A percentile compares a stretch with the other conserved stretches of the same genome.
These are phyloP conservation scores for Pyrrhoderma noxium DNA, from an alignment of 1,284 basidiomycete species.

Conservation along the genomic window DNA sequence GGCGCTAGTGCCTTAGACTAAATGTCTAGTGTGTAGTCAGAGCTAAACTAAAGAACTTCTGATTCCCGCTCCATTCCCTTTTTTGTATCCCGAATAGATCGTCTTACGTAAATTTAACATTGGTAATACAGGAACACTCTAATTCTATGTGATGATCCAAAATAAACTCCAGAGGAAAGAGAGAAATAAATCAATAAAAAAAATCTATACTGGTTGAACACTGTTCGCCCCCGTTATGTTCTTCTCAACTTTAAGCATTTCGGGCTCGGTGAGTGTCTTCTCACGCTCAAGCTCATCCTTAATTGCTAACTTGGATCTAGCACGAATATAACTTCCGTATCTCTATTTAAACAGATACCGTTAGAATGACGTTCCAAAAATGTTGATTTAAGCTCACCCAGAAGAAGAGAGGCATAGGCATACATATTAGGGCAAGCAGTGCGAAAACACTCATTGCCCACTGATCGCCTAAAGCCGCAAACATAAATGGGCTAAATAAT, in stretches of 20 bases:
- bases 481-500: constrained; percentile 52
- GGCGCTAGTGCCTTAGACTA: too few species aligned
- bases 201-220: not conserved
- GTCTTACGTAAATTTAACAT: too few species aligned
- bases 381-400: constrained; percentile 23
- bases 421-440: constrained; percentile 46
- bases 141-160: too few species aligned
- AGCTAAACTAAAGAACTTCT: too few species aligned
- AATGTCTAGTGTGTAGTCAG: too few species aligned
- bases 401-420: constrained; percentile 43
- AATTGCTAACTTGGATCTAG: constrained; percentile 10
- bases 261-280: too few species aligned
- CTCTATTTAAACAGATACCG: constrained; percentile 4
- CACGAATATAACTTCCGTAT: constrained; percentile 10
- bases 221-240: not conserved
- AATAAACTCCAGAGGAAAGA: too few species aligned
- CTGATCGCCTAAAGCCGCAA: constrained; percentile 48
- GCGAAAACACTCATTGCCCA: constrained; percentile 65
- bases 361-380: not conserved
- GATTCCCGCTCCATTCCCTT: too few species aligned
- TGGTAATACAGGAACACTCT: too few species aligned
- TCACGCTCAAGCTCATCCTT: constrained; percentile 7
- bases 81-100: too few species aligned
- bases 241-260: not conserved
- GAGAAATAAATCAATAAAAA: too few species aligned